Evolutionary conservation across 352 stramenopile species (phyloP).

Genomic region (Phytopythium aichiense): DNA sequence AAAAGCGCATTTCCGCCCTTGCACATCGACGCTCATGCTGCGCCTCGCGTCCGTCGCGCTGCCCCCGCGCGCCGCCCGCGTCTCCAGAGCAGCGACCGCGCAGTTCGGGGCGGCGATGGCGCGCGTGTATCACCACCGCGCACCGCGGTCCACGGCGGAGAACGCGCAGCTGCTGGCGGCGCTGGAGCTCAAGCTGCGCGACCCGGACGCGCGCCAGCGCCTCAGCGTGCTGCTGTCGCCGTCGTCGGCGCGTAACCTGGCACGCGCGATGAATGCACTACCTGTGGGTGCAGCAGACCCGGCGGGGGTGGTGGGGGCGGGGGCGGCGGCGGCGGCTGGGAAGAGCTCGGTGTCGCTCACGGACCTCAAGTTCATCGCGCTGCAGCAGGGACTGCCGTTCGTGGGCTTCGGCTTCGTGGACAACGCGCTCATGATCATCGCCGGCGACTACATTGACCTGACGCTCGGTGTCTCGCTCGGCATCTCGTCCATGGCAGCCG

Average conservation of each 20-base stretch:
- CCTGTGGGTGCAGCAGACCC: neutral
- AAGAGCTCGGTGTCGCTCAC: slow-evolving; percentile 24
- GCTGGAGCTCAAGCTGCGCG: slow-evolving; percentile 29
- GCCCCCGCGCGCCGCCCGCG: neutral
- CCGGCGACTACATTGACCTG: slow-evolving; percentile 85
- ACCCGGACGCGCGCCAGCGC: slow-evolving; percentile 24
- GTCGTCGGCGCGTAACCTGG: slow-evolving; percentile 47
- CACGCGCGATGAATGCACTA: slow-evolving; percentile 32
- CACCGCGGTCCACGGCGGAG: slow-evolving; percentile 20
- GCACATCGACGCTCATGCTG: neutral
- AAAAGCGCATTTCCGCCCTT: too few relatives aligned
- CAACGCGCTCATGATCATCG: slow-evolving; percentile 94
- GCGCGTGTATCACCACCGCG: slow-evolving; percentile 15
- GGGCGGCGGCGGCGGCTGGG: neutral
- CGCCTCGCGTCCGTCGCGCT: neutral
- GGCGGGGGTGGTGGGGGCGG: neutral
- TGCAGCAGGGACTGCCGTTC: slow-evolving; percentile 89
- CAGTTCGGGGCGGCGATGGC: neutral
- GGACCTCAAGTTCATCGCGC: slow-evolving; percentile 60
- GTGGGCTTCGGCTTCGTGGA: slow-evolving; percentile 98
- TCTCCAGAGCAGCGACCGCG: neutral
- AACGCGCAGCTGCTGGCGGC: slow-evolving; percentile 39
- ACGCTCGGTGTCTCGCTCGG: slow-evolving; percentile 76
- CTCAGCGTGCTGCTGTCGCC: slow-evolving; percentile 43
- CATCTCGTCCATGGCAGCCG: slow-evolving; percentile 86